Conservation (phyloP, 805 yeast genomes). For the Suhomyces emberorum region DNA sequence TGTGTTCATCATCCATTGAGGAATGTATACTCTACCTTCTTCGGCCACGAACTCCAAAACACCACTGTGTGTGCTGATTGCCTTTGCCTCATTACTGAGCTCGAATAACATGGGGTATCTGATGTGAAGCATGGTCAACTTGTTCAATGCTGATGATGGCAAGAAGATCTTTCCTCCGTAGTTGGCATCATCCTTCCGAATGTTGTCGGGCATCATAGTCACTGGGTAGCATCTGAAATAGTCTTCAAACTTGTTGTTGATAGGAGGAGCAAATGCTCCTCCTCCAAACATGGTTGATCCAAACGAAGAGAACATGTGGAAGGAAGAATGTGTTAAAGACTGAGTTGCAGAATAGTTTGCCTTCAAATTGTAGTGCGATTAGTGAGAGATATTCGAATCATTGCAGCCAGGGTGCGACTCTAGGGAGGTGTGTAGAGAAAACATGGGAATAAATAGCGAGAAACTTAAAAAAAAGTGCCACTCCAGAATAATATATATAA, state of each 20-base stretch:
- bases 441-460: no score
- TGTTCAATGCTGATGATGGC: conserved; percentile 90
- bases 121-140: conserved; percentile 84
- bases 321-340: no score
- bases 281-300: conserved; percentile 39
- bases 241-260: conserved; percentile 61
- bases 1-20: conserved; percentile 94
- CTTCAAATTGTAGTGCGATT: no score
- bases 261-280: conserved; percentile 29
- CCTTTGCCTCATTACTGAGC: conserved; percentile 62
- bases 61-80: conserved; percentile 76
- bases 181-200: conserved; percentile 73
- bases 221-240: conserved; percentile 91
- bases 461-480: no score
- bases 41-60: conserved; percentile 95
- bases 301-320: conserved; percentile 45
- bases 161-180: conserved; percentile 94
- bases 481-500: no score
- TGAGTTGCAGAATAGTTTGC: no score
- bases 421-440: no score
- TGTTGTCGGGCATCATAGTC: conserved; percentile 78
- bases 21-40: conserved; percentile 92
- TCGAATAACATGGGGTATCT: conserved; percentile 95
- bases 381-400: no score
- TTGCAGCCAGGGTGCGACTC: not conserved